Conservation (phyloP, 495 filamentous ascomycete species). For the Xylaria venustula region DNA sequence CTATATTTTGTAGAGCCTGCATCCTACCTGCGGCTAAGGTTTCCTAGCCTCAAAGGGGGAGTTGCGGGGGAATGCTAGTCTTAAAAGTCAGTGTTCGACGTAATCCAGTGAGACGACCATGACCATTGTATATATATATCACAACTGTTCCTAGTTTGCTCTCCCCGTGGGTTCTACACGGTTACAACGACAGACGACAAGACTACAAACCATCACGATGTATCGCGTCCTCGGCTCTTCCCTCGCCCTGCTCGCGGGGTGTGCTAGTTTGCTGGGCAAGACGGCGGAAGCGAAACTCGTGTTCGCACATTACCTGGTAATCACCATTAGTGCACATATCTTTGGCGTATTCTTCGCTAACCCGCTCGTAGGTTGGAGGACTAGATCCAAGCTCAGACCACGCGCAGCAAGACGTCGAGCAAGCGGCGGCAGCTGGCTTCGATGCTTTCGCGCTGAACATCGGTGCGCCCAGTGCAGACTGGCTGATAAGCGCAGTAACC, state of each 20-base stretch:
- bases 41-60: not conserved
- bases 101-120: not conserved
- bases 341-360: not conserved
- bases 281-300: constrained; percentile 3
- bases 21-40: not conserved
- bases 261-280: not conserved
- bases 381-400: constrained; percentile 28
- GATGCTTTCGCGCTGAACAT: constrained; percentile 41
- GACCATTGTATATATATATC: not conserved
- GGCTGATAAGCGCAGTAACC: constrained; percentile 27
- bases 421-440: constrained; percentile 29
- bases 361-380: constrained; percentile 26
- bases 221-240: not conserved
- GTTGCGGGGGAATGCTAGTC: not conserved
- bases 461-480: constrained; percentile 22
- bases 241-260: not conserved
- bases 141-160: not conserved
- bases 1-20: too few species aligned
- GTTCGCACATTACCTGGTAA: constrained; percentile 9
- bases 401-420: constrained; percentile 32
- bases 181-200: not conserved
- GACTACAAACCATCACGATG: not conserved
- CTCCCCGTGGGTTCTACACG: not conserved
- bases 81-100: not conserved
- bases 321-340: too few species aligned